phyloP scores from a whole-genome alignment of 495 filamentous ascomycete genomes.

The Penicillium lividum region DNA sequence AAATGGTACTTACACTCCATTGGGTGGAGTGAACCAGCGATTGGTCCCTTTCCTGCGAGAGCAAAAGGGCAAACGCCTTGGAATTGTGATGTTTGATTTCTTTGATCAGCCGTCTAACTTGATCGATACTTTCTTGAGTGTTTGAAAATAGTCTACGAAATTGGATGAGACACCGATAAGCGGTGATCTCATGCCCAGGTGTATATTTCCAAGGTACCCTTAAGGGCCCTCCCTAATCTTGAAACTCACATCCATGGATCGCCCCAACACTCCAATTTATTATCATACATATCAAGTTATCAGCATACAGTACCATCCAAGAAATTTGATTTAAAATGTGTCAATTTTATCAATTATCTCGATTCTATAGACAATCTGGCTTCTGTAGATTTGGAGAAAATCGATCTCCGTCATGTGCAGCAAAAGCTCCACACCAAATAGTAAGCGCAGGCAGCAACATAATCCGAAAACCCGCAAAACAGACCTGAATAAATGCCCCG shows the following conservation, averaged over 20 bases:
- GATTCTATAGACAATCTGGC: not conserved
- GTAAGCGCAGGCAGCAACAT: slow-evolving; percentile 13
- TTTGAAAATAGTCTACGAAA: not conserved
- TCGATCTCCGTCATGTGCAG: not conserved
- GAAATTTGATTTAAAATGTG: not conserved
- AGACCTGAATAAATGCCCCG: not conserved
- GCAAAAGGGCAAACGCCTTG: slow-evolving; percentile 28
- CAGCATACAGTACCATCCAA: too few relatives aligned
- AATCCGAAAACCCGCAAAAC: slow-evolving; percentile 1
- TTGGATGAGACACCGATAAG: too few relatives aligned
- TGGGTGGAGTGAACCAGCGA: slow-evolving; percentile 40
- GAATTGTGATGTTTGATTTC: slow-evolving; percentile 57
- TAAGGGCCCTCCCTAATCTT: not conserved
- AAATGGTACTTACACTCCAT: slow-evolving; percentile 39
- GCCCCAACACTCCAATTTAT: too few relatives aligned
- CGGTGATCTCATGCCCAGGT: not conserved
- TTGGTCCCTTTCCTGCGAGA: slow-evolving; percentile 23
- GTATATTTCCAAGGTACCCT: not conserved
- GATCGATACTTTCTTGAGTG: slow-evolving; percentile 19
- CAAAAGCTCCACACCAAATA: slow-evolving; percentile 2
- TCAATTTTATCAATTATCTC: not conserved
- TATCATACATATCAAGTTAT: too few relatives aligned
- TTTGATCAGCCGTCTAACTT: slow-evolving; percentile 21
- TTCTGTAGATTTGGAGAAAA: not conserved
- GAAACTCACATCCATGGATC: not conserved